Evolutionary conservation across 164 flowering plant genomes (phyloP), one percentile per base, ranked within the genome.

Genomic region (Paratinospora sagittata): DNA sequence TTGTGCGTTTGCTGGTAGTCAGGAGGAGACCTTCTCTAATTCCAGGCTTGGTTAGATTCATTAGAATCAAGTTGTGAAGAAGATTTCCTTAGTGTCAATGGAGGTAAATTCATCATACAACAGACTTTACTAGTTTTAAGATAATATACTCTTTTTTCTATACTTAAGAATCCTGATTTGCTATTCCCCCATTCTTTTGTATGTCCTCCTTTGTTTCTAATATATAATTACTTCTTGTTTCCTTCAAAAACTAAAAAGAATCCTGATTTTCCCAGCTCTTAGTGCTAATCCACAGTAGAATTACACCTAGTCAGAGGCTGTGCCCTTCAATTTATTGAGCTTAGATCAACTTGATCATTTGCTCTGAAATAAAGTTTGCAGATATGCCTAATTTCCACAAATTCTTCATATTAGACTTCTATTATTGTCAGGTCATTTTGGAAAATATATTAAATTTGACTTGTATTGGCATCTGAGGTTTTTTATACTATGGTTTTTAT

Each of bases 1-100:
- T n/a, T n/a, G 47, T 33, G 61, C 47, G 9, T 58, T 27, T 60
- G 72, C 88, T 90, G 96, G 89, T 55, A 90, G 91, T 75, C 88
- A 86, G 75, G 97, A 89, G 26, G 98, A 92, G 70, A 65, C 74
- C 39, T 92, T 90, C 83, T 90, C 87, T 69, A 96, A 92, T 75
- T 85, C 94, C 85, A 77, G 47, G 78, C 88, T 36, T 92, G 95
- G 91, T 72, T 92, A 65, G 96, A 92, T 2, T n/a, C n/a, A n/a
- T n/a, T n/a, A n/a, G n/a, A n/a, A n/a, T 92, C 98, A 3, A 96
- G 90, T 67, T 88, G 90, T 72, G 98, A 92, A 49, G 97, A 92
- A 77, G 97, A 92, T 74, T 92, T 85, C 75, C 72, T 63, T 64
- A 92, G 98, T 71, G 96, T 92, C 76, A 86, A 87, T 80, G 98